Base-by-base conservation (phyloP, 2,329 filamentous ascomycete genomes). In the Penicillium sp. region DNA sequence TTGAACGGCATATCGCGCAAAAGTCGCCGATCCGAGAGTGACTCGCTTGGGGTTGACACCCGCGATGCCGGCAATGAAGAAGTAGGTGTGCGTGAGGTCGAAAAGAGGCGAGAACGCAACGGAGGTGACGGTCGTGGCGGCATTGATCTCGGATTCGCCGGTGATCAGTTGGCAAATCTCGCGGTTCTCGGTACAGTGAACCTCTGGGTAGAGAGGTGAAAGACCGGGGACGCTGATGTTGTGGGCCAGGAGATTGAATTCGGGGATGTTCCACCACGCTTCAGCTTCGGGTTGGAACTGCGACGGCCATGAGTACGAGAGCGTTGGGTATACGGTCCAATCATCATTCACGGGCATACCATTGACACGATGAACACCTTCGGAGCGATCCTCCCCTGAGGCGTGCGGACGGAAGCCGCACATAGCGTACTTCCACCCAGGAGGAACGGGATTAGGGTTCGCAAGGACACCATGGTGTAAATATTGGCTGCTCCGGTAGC, bases 61-160 rank as follows among this genome's bases (percentile, higher is more conserved):
- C 1, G 84, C 87, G 55, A 92, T 90, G 2, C 88, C 88, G 1
- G 80, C 83, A 27, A 89, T 69, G 51, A 91, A 69, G 69, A 90
- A 89, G 72, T 91, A 91, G 1, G 87, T 87, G 43, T 76, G 69
- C 1, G 73, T 78, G 11, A 91, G 76, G 69, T 90, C 79, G 67
- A 91, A 89, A 10, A 73, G 64, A 1, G 74, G 66, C 0, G 83
- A 87, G 13, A 85, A 76, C n/a, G 81, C 74, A 9, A 90, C 75
- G 0, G 87, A 81, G 42, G 79, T 79, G 54, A 88, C 79, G 0
- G 85, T 85, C 6, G 80, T 72, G 0, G 88, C 88, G 0, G 88
- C 86, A 65, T 91, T 92, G 74, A 91, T 89, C 70, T 90, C 87
- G 9, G 79, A 77, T 67, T 87, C 85, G 50, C 87, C 87, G 1